Evolutionary conservation across 805 yeast species (phyloP), one percentile per base, ranked within the genome.

Genomic region (Wickerhamiella lipophila): DNA sequence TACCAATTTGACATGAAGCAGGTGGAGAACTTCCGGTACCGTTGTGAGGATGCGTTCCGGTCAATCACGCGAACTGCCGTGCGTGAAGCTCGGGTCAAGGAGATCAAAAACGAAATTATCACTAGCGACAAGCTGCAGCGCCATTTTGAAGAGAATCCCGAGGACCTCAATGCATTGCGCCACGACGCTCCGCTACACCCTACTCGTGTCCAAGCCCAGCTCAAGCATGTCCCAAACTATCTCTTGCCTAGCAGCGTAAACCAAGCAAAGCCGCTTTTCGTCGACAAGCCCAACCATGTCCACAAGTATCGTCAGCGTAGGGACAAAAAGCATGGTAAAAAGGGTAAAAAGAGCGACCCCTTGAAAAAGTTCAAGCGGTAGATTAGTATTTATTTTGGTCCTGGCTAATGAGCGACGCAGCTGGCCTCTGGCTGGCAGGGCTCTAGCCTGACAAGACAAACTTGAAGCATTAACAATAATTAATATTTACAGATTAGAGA

Each of bases 111-210:
- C 56, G 97, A 92, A 65, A 71, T 92, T 63, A 69, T 92, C 53
- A 77, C 89, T 40, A 83, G 94, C 57, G 96, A 86, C 50, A 87
- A 85, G 62, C 74, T 92, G 62, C 86, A 87, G 66, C 76, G 96
- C 61, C 95, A 86, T 67, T 92, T 92, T 63, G 96, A 89, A 64
- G 97, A 92, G 61, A 92, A 92, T 62, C 98, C 98, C 6, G 94
- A 85, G 61, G 98, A 92, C 66, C 73, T 92, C 58, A 78, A 78
- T 18, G 78, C 83, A 47, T 75, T 92, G 62, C 81, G 96, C 62
- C 98, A 92, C 61, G 98, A 92, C 63, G 83, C 81, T 59, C 95
- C 83, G 55, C 64, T 85, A 50, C 94, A 88, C 60, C 79, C 89
- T 8, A 71, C 88, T 1, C 77, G 94, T 64, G 75, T 79, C 5